Percentiles rank a stretch among this genome's conserved stretches.
Conservation (phyloP, 2,329 filamentous ascomycete species). For the Colletotrichum orchidophilum region DNA sequence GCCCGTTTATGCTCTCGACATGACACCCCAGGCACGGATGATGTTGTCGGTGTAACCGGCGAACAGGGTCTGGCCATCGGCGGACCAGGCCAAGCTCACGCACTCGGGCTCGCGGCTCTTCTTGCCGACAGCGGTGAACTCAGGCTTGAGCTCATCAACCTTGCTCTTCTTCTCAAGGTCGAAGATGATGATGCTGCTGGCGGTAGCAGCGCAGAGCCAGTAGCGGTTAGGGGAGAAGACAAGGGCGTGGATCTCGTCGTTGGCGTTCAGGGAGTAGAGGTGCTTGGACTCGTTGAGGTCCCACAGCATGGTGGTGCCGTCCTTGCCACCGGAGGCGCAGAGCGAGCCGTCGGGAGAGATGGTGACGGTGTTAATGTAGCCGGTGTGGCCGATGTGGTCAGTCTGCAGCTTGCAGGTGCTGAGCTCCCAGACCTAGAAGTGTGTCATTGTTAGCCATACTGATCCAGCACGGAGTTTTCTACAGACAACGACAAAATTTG, state of each 20-base stretch:
- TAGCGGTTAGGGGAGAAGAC: slow-evolving; percentile 99
- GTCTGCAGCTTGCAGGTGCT: slow-evolving; percentile 99
- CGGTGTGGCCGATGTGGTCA: slow-evolving; percentile 99
- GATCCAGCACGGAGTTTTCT: slow-evolving; percentile 16
- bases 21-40: slow-evolving; percentile 97
- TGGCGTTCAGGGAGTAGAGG: slow-evolving; percentile 99
- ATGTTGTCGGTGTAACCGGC: slow-evolving; percentile 99
- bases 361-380: slow-evolving; percentile 99
- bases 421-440: slow-evolving; percentile 94
- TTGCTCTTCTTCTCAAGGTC: slow-evolving; percentile 99
- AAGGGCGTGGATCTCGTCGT: slow-evolving; percentile 99
- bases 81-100: slow-evolving; percentile 95
- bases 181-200: slow-evolving; percentile 99
- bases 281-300: slow-evolving; percentile 99
- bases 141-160: slow-evolving; percentile 99
- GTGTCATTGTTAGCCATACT: slow-evolving; percentile 38
- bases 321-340: slow-evolving; percentile 98
- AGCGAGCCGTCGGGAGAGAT: slow-evolving; percentile 99
- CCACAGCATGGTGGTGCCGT: slow-evolving; percentile 99
- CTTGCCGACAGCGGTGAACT: slow-evolving; percentile 96
- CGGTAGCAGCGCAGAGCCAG: slow-evolving; percentile 99
- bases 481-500: neutral
- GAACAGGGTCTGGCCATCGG: slow-evolving; percentile 98
- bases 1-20: slow-evolving; percentile 81
- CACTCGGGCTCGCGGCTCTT: slow-evolving; percentile 99